These are phyloP conservation scores for Echium plantagineum DNA, from an alignment of 257 asterid genomes.

Conservation along the genomic window DNA sequence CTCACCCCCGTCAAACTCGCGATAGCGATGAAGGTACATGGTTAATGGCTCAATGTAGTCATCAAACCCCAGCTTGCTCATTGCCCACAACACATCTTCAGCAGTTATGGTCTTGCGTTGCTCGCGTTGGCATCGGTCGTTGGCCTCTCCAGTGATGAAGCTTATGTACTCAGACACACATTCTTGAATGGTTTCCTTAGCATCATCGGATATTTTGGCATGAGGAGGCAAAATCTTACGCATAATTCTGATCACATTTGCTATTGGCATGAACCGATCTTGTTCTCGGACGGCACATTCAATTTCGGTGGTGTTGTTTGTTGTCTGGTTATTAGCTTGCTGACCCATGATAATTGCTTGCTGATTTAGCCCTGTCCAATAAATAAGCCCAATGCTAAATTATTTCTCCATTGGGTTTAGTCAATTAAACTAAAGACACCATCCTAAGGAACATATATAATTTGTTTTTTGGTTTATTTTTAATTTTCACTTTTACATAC, in stretches of 20 bases:
- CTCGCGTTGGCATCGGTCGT: constrained; percentile 86
- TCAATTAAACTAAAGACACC: too few species aligned
- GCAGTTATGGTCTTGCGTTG: constrained; percentile 94
- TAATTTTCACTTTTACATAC: too few species aligned
- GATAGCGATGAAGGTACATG: constrained; percentile 61
- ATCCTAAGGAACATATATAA: too few species aligned
- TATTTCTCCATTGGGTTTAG: too few species aligned
- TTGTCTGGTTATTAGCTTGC: constrained; percentile 19
- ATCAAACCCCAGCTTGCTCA: constrained; percentile 88
- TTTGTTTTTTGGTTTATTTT: too few species aligned
- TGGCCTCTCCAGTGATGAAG: constrained; percentile 92
- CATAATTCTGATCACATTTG: constrained; percentile 87
- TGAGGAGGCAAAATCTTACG: constrained; percentile 74
- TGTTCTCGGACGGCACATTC: constrained; percentile 88
- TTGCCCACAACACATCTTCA: constrained; percentile 89
- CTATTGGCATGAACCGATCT: constrained; percentile 95
- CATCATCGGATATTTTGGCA: constrained; percentile 88
- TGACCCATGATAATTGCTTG: constrained; percentile 24
- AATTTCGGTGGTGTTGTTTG: constrained; percentile 4
- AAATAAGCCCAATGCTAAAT: too few species aligned
- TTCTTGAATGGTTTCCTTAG: constrained; percentile 90
- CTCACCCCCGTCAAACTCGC: constrained; percentile 67
- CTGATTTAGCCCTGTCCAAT: too few species aligned
- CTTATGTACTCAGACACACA: constrained; percentile 92
- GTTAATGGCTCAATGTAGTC: constrained; percentile 90